Conservation (phyloP, 179 eudicot species). For the Silene noctiflora region DNA sequence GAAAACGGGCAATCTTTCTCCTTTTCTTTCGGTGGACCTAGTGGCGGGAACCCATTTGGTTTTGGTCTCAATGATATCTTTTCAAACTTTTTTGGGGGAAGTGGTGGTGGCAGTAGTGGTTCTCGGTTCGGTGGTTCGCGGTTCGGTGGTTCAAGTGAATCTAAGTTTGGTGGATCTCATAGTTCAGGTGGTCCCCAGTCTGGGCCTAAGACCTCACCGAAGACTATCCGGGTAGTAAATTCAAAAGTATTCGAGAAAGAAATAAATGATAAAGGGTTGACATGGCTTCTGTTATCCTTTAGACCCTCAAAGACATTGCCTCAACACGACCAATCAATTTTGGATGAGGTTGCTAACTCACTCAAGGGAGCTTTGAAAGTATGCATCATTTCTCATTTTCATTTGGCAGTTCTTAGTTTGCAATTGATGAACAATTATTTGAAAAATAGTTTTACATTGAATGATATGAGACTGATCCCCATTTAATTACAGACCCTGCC, state of each 20-base stretch:
- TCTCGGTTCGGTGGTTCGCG: constrained; percentile 35
- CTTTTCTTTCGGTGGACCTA: constrained; percentile 81
- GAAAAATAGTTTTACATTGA: too few species aligned
- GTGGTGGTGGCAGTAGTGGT: constrained; percentile 51
- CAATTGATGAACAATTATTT: too few species aligned
- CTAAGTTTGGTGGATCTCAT: constrained; percentile 52
- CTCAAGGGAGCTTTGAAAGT: constrained; percentile 80
- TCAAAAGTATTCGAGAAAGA: constrained; percentile 63
- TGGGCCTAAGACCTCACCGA: constrained; percentile 40
- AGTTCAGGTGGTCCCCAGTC: constrained; percentile 50
- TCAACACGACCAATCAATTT: constrained; percentile 49
- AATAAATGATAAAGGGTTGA: constrained; percentile 58
- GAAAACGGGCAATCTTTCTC: constrained; percentile 62
- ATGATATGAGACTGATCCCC: too few species aligned
- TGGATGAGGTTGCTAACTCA: constrained; percentile 57
- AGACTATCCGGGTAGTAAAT: constrained; percentile 43
- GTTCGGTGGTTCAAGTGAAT: constrained; percentile 35
- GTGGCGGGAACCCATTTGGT: constrained; percentile 53
- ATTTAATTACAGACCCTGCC: too few species aligned
- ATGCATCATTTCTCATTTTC: constrained; percentile 5
- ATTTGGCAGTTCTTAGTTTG: too few species aligned
- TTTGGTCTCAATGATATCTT: constrained; percentile 79
- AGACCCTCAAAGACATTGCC: constrained; percentile 39
- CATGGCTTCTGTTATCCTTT: constrained; percentile 71
- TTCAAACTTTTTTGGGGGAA: constrained; percentile 67